Base-by-base conservation (phyloP, 2,329 filamentous ascomycete species). In the Knufia petricola region DNA sequence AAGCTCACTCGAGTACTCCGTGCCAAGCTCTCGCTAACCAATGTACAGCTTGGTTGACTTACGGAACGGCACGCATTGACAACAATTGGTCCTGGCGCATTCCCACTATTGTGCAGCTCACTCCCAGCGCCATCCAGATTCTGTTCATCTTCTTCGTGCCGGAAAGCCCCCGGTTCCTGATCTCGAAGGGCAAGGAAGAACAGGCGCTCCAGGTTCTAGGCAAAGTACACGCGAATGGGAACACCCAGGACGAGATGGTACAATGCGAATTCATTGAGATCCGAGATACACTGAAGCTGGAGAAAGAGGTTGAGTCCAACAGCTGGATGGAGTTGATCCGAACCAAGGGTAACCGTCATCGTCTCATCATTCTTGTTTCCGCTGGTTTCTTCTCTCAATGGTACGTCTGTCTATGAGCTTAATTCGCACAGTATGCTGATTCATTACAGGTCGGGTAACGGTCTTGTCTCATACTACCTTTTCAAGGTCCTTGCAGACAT, bases 91-190 rank as follows among this genome's bases (percentile, higher is more conserved):
- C 70, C 4, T 83, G 80, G 78, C 68, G 79, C 1, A 81, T 84
- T 51, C 80, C 79, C 0, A 74, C 84, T 42, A 78, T 79, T 0
- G 80, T 81, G 60, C 81, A 85, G 58, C 82, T 82, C 40, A 63
- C 81, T 0, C 78, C 79, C 0, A 72, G 82, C 0, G 50, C 82
- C 1, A 48, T 76, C 1, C 69, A 84, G 1, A 66, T 83, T 48
- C 54, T 56, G 1, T 60, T 71, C 8, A 73, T 82, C 24, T 79
- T 76, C 71, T 77, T 82, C 63, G 79, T 85, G 59, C 82, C 81
- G 0, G 82, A 85, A 54, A 81, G 77, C 0, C 81, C 81, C 0
- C 70, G 82, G 1, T 84, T 78, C 76, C 71, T 82, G 30, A 59
- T 65, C 43, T 60, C 58, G 19, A 63, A 61, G 38, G 60, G 60